Evolutionary conservation across 441 rosid genomes (phyloP).

Genomic region (Populus hybrid): DNA sequence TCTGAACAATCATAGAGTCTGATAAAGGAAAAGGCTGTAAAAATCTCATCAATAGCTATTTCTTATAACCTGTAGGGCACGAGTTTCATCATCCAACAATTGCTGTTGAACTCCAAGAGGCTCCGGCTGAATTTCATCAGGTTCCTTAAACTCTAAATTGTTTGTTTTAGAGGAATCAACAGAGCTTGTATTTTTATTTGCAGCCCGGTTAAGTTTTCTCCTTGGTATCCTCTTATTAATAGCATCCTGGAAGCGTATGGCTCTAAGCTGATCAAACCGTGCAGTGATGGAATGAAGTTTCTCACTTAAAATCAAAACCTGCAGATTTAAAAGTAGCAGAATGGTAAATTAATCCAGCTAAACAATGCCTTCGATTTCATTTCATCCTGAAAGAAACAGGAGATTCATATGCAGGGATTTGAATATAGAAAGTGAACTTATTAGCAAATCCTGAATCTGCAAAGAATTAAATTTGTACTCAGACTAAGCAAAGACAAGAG

Average conservation of each 20-base stretch:
- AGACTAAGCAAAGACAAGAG: not conserved
- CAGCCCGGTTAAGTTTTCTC: slow-evolving; percentile 54
- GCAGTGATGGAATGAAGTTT: slow-evolving; percentile 84
- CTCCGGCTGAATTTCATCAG: slow-evolving; percentile 49
- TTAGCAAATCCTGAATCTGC: not conserved
- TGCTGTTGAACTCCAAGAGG: slow-evolving; percentile 64
- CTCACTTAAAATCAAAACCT: slow-evolving; percentile 92
- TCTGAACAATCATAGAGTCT: slow-evolving; percentile 7
- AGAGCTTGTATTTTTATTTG: slow-evolving; percentile 30
- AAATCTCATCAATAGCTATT: slow-evolving; percentile 7
- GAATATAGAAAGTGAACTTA: not conserved
- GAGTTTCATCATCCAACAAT: slow-evolving; percentile 87
- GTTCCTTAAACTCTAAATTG: slow-evolving; percentile 37
- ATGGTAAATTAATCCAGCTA: not conserved
- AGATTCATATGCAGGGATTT: not conserved
- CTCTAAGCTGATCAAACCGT: slow-evolving; percentile 86
- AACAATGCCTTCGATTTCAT: not conserved
- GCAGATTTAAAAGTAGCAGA: slow-evolving; percentile 18
- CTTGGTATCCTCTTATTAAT: slow-evolving; percentile 73
- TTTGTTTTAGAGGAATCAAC: slow-evolving; percentile 32
- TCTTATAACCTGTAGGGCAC: slow-evolving; percentile 74
- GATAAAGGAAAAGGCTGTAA: not conserved
- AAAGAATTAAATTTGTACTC: not conserved
- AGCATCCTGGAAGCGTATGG: slow-evolving; percentile 86
- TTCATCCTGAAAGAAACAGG: not conserved